These are phyloP conservation scores for Cerioporus squamosus DNA, from an alignment of 1,284 basidiomycete genomes.

Conservation along the genomic window DNA sequence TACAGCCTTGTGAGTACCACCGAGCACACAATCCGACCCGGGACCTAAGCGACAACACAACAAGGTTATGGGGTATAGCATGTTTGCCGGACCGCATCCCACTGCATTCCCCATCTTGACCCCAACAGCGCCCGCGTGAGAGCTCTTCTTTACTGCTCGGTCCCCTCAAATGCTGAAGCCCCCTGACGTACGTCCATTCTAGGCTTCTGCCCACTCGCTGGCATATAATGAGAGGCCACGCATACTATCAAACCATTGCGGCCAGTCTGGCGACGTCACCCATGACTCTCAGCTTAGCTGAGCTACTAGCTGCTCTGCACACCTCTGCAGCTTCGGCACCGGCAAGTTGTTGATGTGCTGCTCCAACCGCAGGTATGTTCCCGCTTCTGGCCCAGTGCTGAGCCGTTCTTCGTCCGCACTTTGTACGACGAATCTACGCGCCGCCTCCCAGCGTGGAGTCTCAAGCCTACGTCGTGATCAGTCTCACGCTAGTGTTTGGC, in stretches of 20 bases:
- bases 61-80: conserved; percentile 24
- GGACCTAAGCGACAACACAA: conserved; percentile 4
- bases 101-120: background rate
- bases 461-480: background rate
- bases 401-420: background rate
- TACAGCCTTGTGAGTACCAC: conserved; percentile 13
- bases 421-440: background rate
- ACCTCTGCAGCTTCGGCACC: too few species aligned
- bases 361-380: background rate
- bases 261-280: background rate
- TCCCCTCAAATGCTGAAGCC: background rate
- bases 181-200: background rate
- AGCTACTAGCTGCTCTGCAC: too few species aligned
- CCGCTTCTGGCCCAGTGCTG: background rate
- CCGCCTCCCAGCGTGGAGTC: background rate
- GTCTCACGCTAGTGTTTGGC: conserved; percentile 18
- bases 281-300: background rate
- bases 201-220: background rate
- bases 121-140: conserved; percentile 16
- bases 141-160: background rate
- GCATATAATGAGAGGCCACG: background rate
- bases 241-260: background rate
- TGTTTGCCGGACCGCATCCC: conserved; percentile 9
- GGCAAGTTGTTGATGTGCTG: background rate
- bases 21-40: conserved; percentile 3